Base-by-base conservation (phyloP, 2,329 filamentous ascomycete genomes). In the Colletotrichum tofieldiae region DNA sequence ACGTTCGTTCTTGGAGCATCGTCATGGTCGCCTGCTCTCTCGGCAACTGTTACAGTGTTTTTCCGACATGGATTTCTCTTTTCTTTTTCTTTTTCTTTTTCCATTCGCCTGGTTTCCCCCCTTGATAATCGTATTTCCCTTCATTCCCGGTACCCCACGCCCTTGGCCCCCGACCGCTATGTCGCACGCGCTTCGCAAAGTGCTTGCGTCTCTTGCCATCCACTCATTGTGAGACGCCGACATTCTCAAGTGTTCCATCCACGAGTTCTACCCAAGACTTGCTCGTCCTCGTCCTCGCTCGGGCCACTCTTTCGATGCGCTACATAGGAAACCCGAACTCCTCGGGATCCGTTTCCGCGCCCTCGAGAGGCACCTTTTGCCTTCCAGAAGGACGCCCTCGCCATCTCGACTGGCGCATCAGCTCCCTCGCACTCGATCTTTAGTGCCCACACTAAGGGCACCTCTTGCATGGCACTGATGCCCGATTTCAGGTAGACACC, bases 201-300 rank as follows among this genome's bases (percentile, higher is more conserved):
- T n/a, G 29, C 59, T 43, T 71, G 29, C 63, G 55, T 62, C 32
- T 26, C 56, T 16, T 49, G 49, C 58, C 51, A 35, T 41, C 64
- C 56, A 56, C 56, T 62, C 49, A 43, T 58, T 62, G 39, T 68
- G 65, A 69, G 69, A 68, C 65, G 43, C 43, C 65, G 37, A 68
- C 52, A 47, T 68, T 37, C 47, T 59, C 65, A 26, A 52, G 43
- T 54, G 14, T 59, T 52, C 63, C 63, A 23, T 67, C n/a, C 29
- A 61, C 43, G 26, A 20, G 23, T 56, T n/a, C 54, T 39, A 26
- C 20, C 35, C 54, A 37, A 56, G n/a, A 37, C n/a, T 29, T 8
- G 7, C n/a, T n/a, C 43, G 6, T 32, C 43, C n/a, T 41, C 23
- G n/a, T 58, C 51, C 41, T 51, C 65, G 59, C 65, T 64, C 59